Percentiles rank a stretch among this genome's conserved stretches.
These are phyloP conservation scores for Amylostereum areolatum DNA, from an alignment of 1,284 basidiomycete genomes.

Conservation along the genomic window DNA sequence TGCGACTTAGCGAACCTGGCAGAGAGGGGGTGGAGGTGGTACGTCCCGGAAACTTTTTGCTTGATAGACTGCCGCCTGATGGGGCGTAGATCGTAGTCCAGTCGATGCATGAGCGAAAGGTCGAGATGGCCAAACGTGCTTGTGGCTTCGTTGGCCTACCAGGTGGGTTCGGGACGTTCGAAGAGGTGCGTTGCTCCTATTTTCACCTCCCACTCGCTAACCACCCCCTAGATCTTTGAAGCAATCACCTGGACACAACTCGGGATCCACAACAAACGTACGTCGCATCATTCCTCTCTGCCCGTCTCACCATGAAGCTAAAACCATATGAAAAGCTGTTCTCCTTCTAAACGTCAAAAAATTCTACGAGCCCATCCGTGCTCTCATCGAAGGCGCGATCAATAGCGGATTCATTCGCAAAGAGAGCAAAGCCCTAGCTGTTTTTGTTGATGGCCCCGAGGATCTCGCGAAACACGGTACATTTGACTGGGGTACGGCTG, in stretches of 20 bases:
- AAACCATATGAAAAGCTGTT: conserved; percentile 45
- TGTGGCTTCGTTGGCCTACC: conserved; percentile 83
- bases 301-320: not conserved
- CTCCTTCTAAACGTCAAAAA: conserved; percentile 77
- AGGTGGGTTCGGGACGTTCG: conserved; percentile 89
- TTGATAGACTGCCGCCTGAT: not conserved
- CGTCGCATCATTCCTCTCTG: conserved; percentile 18
- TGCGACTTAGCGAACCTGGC: conserved; percentile 33
- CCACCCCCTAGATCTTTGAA: conserved; percentile 63
- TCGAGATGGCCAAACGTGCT: conserved; percentile 77
- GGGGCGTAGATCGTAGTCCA: conserved; percentile 62
- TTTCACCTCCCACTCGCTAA: not conserved
- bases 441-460: conserved; percentile 69
- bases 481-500: conserved; percentile 76
- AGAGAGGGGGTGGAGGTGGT: conserved; percentile 47
- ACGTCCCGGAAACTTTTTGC: conserved; percentile 8
- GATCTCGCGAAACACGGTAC: conserved; percentile 46
- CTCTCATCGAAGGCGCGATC: conserved; percentile 63
- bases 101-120: conserved; percentile 91
- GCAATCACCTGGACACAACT: conserved; percentile 90
- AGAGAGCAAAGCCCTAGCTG: conserved; percentile 52
- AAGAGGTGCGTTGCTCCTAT: conserved; percentile 54
- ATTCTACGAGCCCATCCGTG: conserved; percentile 77
- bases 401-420: conserved; percentile 72
- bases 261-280: conserved; percentile 84